A percentile compares a stretch with the other conserved stretches of the same genome.
Conservation (phyloP, 2,329 filamentous ascomycete species). For the Orbilia brochopaga region DNA sequence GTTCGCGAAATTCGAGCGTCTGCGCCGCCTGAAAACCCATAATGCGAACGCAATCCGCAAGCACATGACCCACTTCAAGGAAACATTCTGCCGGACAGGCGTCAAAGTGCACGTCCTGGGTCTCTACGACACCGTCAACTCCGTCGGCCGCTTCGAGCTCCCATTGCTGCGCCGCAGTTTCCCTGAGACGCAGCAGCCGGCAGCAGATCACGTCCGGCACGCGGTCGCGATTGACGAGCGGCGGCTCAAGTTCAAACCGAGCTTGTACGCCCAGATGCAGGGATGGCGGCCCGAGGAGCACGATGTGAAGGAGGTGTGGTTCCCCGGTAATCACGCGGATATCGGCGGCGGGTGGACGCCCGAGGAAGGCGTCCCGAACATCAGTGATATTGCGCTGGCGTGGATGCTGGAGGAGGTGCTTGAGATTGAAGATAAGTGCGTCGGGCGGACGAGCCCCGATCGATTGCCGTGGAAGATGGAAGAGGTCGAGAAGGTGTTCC, state of each 20-base stretch:
- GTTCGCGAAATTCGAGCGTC: slow-evolving; percentile 72
- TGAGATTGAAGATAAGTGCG: slow-evolving; percentile 51
- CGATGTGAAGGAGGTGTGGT: slow-evolving; percentile 81
- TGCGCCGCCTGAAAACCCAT: slow-evolving; percentile 40
- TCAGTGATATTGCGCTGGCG: slow-evolving; percentile 63
- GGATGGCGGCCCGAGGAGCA: slow-evolving; percentile 60
- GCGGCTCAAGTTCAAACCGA: slow-evolving; percentile 68
- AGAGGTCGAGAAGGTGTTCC: slow-evolving; percentile 50
- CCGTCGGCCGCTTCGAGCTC: slow-evolving; percentile 76
- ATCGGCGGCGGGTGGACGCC: slow-evolving; percentile 74
- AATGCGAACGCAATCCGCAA: slow-evolving; percentile 42
- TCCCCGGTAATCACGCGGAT: slow-evolving; percentile 78
- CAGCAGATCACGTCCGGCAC: slow-evolving; percentile 64
- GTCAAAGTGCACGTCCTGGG: slow-evolving; percentile 76
- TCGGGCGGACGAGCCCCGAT: slow-evolving; percentile 38
- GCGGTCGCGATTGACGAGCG: slow-evolving; percentile 74
- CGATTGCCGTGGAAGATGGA: slow-evolving; percentile 49
- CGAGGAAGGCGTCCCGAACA: slow-evolving; percentile 45
- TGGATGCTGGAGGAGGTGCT: slow-evolving; percentile 64
- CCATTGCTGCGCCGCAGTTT: slow-evolving; percentile 60
- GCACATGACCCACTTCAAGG: slow-evolving; percentile 79
- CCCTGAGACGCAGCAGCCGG: slow-evolving; percentile 71
- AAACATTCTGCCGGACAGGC: slow-evolving; percentile 79
- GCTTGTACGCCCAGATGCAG: slow-evolving; percentile 47
- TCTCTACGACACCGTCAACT: slow-evolving; percentile 82